Base-by-base conservation (phyloP, 306 rosid species). In the Corylus americana region DNA sequence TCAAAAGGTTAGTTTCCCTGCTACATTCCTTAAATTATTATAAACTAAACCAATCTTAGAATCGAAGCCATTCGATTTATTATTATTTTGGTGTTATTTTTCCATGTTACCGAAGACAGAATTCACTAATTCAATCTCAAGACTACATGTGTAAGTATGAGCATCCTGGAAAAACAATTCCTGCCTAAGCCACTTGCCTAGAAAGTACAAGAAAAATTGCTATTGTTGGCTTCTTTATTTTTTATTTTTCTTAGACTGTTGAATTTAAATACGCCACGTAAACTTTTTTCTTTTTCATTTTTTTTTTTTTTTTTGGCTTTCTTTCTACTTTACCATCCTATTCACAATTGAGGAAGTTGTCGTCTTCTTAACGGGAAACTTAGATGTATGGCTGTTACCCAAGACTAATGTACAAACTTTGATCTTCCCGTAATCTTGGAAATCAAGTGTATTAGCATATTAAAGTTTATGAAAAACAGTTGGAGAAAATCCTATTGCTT, bases 1-100 rank as follows among this genome's bases (percentile, higher is more conserved):
- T 64, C 63, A 70, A 8, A 10, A 82, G 86, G 90, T 83, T 59
- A 68, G 50, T 7, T 55, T 58, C 27, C 64, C 2, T 11, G 11
- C 35, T 58, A 31, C 64, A 20, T 9, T 4, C 29, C 2, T 58
- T 58, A 20, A 58, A 58, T 20, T 58, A 58, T n/a, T 6, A 20
- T n/a, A n/a, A 58, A n/a, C 64, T 58, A 58, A 20, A 58, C 11
- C 29, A 8, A 47, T 1, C 11, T 47, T 8, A 47, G 7, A 47
- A 47, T 7, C 50, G 10, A 47, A 47, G 50, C 50, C 50, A 47
- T 6, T 47, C 50, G 1, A 4, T 9, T 58, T 58, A 4, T 3
- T 57, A 8, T 57, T 25, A 9, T 57, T 4, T n/a, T 3, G 7
- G 5, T 57, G 0, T 0, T 3, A 11, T 7, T n/a, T 1, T n/a